Evolutionary conservation across 306 rosid species (phyloP), one percentile per base, ranked within the genome.

Genomic region (Chamaecrista fasciculata): DNA sequence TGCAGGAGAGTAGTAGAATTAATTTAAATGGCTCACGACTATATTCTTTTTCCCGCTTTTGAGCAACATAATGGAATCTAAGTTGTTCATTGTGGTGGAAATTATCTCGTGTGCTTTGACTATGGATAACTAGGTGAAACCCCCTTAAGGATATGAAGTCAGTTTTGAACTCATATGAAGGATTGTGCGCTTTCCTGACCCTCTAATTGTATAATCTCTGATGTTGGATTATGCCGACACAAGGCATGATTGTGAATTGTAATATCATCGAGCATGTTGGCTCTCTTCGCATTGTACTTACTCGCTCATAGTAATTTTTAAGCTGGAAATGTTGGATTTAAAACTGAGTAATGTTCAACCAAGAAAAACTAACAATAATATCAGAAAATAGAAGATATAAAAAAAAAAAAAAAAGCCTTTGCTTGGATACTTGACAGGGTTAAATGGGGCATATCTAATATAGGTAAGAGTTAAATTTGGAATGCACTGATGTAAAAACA

Each of bases 61-160:
- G 73, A 71, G 33, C 57, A 47, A 64, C 72, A 39, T 11, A 15
- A 34, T 79, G 39, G 47, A 56, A 71, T 60, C 55, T 16, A 42
- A 39, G 69, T 75, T 77, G 68, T 67, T 66, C 81, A 58, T 75
- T 60, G n/a, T 59, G 62, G 80, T 74, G 53, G 50, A 72, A 70
- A 42, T 40, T 70, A 34, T 66, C 10, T 4, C 7, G 11, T 64
- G n/a, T 73, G 68, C 59, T 62, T 81, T 40, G 4, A 31, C 65
- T 33, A 18, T 51, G n/a, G n/a, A 51, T 43, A 29, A 29, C 5
- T 75, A 60, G 33, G 23, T 23, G 46, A 61, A 18, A 24, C 44
- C 50, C 60, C 29, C 36, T 65, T 21, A 16, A 44, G 39, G 34
- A 26, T 71, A 61, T 53, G 18, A 37, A 31, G 33, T 58, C 59